Conservation (phyloP, 768 basidiomycete species). For the Tricholoma furcatifolium region DNA sequence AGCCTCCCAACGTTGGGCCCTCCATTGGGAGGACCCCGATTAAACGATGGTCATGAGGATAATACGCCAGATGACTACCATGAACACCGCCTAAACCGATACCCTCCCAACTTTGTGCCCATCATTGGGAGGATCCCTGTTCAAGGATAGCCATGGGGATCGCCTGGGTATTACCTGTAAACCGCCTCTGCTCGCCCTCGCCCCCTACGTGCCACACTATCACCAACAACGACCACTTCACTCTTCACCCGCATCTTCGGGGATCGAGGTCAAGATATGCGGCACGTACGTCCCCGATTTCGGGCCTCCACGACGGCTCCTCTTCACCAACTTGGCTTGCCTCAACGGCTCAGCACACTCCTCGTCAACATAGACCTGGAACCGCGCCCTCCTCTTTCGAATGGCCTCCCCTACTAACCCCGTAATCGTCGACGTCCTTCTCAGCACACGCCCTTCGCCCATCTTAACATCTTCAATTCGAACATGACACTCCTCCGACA, state of each 20-base stretch:
- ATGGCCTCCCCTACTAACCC: slow-evolving; percentile 7
- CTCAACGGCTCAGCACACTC: neutral
- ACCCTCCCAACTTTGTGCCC: too few relatives aligned
- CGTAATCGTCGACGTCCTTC: slow-evolving; percentile 4
- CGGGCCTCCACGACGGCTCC: neutral
- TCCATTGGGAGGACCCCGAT: neutral
- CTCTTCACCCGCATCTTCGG: slow-evolving; percentile 6
- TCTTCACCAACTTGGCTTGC: too few relatives aligned
- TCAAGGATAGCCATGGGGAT: neutral
- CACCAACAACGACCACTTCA: slow-evolving; percentile 1
- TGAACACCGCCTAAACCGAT: too few relatives aligned
- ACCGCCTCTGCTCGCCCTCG: neutral
- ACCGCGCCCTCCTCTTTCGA: neutral
- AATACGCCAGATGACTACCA: neutral
- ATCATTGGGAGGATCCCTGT: neutral
- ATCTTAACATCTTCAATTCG: neutral
- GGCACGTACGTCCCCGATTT: neutral
- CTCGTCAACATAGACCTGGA: neutral
- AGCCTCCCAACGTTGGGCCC: too few relatives aligned
- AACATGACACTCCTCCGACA: too few relatives aligned
- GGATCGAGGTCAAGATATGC: neutral
- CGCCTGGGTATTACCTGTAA: neutral
- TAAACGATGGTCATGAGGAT: neutral
- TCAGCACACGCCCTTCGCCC: neutral
- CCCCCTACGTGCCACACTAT: neutral